These are phyloP conservation scores for Leishmania amazonensis DNA, from an alignment of 208 protist genomes.

Conservation along the genomic window DNA sequence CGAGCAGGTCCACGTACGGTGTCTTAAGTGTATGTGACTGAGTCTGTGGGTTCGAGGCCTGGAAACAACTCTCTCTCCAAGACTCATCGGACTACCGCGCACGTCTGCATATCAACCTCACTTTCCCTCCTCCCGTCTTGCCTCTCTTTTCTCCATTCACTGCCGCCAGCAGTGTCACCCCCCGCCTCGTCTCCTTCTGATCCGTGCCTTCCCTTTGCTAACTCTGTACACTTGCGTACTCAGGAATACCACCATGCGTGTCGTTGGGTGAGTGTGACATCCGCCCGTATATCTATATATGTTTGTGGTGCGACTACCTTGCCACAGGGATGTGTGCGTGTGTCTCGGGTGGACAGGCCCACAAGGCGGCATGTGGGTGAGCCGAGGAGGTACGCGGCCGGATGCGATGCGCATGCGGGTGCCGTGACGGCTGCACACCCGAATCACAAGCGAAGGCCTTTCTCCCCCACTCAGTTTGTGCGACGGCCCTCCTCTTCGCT, in stretches of 20 bases:
- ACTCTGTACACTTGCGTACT: not conserved
- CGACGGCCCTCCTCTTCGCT: not conserved
- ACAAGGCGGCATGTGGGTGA: not conserved
- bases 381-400: not conserved
- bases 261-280: not conserved
- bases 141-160: constrained; percentile 5
- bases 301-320: not conserved
- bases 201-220: not conserved
- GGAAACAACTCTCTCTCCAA: not conserved
- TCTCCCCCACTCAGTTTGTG: not conserved
- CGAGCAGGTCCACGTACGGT: not conserved
- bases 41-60: not conserved
- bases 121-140: not conserved
- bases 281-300: constrained; percentile 6
- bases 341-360: not conserved
- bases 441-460: not conserved
- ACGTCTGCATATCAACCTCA: not conserved
- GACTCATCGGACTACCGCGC: not conserved
- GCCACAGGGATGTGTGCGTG: not conserved
- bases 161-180: not conserved
- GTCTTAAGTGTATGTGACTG: not conserved
- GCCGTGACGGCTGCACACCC: not conserved
- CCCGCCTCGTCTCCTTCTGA: not conserved
- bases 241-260: not conserved
- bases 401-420: not conserved